Conservation (phyloP, 1,284 basidiomycete genomes). For the Kwoniella shivajii region DNA sequence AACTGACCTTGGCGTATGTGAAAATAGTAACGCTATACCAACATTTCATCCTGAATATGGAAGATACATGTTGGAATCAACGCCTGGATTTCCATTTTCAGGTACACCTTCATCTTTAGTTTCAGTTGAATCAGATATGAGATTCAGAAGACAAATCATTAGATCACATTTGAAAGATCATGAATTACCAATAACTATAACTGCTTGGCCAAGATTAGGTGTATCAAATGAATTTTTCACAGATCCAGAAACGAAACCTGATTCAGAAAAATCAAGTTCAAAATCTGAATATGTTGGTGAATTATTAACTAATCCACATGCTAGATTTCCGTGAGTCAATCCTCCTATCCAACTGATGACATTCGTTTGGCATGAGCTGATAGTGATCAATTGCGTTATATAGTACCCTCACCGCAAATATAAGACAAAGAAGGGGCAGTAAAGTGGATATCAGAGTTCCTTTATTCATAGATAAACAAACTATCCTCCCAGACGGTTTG, state of each 20-base stretch:
- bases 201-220: slow-evolving; percentile 92
- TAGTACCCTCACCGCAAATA: slow-evolving; percentile 94
- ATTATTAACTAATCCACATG: slow-evolving; percentile 95
- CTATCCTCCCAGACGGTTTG: slow-evolving; percentile 51
- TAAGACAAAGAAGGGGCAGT: slow-evolving; percentile 82
- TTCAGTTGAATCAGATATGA: slow-evolving; percentile 92
- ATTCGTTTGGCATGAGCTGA: neutral
- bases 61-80: slow-evolving; percentile 97
- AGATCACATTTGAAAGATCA: slow-evolving; percentile 78
- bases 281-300: slow-evolving; percentile 91
- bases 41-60: slow-evolving; percentile 99
- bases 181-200: slow-evolving; percentile 90
- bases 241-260: slow-evolving; percentile 79
- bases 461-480: slow-evolving; percentile 84
- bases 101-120: slow-evolving; percentile 81
- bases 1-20: neutral
- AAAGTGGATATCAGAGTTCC: slow-evolving; percentile 97
- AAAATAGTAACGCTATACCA: slow-evolving; percentile 69
- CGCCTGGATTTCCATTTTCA: slow-evolving; percentile 91
- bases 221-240: slow-evolving; percentile 81
- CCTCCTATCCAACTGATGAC: neutral
- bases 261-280: slow-evolving; percentile 71
- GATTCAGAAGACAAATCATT: slow-evolving; percentile 81
- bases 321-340: slow-evolving; percentile 83
- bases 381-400: neutral